Base-by-base conservation (phyloP, 441 rosid genomes). In the Francoa sonchifolia region DNA sequence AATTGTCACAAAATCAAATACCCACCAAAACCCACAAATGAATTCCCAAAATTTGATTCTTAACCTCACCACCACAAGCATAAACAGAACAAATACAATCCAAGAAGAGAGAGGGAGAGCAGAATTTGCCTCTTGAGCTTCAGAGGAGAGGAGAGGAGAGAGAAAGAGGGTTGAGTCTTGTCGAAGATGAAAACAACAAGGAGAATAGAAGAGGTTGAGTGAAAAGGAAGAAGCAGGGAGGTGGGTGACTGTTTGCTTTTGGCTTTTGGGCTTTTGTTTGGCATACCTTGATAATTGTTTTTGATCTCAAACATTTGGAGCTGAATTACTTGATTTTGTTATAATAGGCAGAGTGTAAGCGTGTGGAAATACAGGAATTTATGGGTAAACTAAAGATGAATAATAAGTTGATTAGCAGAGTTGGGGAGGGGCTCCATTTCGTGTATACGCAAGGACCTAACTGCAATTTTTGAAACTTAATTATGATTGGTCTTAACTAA, bases 11-110 rank as follows among this genome's bases (percentile, higher is more conserved):
- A 56, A 36, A 42, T 11, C 34, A 39, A 59, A 39, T 47, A 30
- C 56, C 72, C 58, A 55, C 48, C 42, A 64, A 67, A 55, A 23
- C 42, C 48, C 67, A 54, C 42, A 21, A 61, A 58, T 29, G 54
- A 5, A 46, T 45, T 39, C 19, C 7, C 27, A 58, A 5, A 29
- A 4, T 23, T 22, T 30, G 31, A 42, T 39, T 42, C 35, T 39
- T 30, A 29, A 12, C 42, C 21, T 17, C 20, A 14, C 4, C 20
- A 15, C 15, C 19, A 15, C 13, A 2, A 6, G 20, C 40, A 14
- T 17, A 10, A 9, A 36, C 20, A 10, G n/a, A 12, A 22, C 8
- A 19, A 19, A 18, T 30, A 1, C 1, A n/a, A 31, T 11, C 11
- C 4, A 39, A 19, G 10, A 9, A 42, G 47, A 17, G 34, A 27